These are phyloP conservation scores for Diaporthe helianthi DNA, from an alignment of 2,329 filamentous ascomycete genomes.

Conservation along the genomic window DNA sequence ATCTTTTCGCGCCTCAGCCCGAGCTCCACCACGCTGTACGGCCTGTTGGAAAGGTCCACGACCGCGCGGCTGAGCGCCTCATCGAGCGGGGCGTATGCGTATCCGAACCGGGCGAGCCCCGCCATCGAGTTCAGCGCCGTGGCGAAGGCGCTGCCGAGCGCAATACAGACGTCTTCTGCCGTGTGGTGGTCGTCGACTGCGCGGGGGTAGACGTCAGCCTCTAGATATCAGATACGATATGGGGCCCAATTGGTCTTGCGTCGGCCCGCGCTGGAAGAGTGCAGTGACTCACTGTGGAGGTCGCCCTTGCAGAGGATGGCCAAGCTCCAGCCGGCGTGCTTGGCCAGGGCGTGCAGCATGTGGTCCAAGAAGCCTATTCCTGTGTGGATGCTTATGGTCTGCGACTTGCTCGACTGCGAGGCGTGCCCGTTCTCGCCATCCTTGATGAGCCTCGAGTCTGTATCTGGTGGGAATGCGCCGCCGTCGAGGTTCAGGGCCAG, in stretches of 20 bases:
- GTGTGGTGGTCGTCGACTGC: constrained; percentile 98
- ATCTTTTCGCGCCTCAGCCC: constrained; percentile 91
- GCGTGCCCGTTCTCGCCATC: constrained; percentile 71
- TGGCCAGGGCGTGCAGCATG: constrained; percentile 96
- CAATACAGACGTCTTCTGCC: constrained; percentile 92
- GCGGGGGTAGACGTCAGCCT: not conserved
- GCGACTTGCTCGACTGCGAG: constrained; percentile 81
- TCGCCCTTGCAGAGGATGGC: constrained; percentile 85
- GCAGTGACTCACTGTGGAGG: constrained; percentile 74
- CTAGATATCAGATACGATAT: not conserved
- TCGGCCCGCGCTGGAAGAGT: not conserved
- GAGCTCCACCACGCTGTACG: constrained; percentile 82
- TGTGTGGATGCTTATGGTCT: constrained; percentile 87
- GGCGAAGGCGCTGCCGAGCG: constrained; percentile 86
- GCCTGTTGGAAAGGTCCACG: constrained; percentile 92
- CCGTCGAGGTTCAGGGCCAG: constrained; percentile 93
- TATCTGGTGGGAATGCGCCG: constrained; percentile 74
- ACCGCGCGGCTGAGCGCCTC: constrained; percentile 94
- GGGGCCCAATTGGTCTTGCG: not conserved
- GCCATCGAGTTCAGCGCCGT: constrained; percentile 74
- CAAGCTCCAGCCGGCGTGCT: constrained; percentile 94
- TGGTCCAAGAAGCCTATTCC: constrained; percentile 98
- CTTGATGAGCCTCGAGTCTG: constrained; percentile 61
- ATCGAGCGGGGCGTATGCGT: constrained; percentile 91
- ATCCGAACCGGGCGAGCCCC: constrained; percentile 89